Base-by-base conservation (phyloP, 352 stramenopile genomes). In the Phytopythium helicoides region DNA sequence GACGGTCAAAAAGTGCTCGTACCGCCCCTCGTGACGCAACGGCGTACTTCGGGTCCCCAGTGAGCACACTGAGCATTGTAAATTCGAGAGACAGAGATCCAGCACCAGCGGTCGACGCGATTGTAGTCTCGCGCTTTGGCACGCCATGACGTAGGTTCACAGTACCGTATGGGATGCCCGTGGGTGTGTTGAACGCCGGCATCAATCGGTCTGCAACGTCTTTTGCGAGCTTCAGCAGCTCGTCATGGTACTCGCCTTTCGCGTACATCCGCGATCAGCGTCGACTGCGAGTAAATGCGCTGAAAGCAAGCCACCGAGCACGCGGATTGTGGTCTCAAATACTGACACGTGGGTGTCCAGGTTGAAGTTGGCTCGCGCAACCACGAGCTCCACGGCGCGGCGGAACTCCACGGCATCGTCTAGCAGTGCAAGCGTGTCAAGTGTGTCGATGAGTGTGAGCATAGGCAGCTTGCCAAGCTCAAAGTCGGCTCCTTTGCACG, bases 31-130 rank as follows among this genome's bases (percentile, higher is more conserved):
- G 68, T 5, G 87, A 73, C 11, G 80, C 83, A 18, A 62, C 58
- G 14, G 79, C 74, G 52, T 96, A 98, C 46, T 75, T 72, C 7
- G 68, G 51, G 16, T 94, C 60, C 26, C 64, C 64, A 31, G 82
- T 93, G 19, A 93, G 71, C 11, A 91, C 77, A 25, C 90, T 98
- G 10, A 99, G 71, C 61, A 99, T 87, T 15, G 94, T 96, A 56
- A 99, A 98, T 76, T 99, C 97, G 48, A 99, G 73, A 1, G 93
- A 88, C 0, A 99, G 76, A 36, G 96, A 98, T 15, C 97, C 97
- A 34, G 93, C 96, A 40, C 96, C 97, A 19, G 97, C 97, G 34
- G 97, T 96, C 12, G 89, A 98, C 3, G 97, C 93, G 56, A 98
- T 86, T n/a, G 85, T 75, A 3, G 97, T 99, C 76, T 99, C 97